phyloP scores from a whole-genome alignment of 352 stramenopile species.

The Phytophthora podocarpi region DNA sequence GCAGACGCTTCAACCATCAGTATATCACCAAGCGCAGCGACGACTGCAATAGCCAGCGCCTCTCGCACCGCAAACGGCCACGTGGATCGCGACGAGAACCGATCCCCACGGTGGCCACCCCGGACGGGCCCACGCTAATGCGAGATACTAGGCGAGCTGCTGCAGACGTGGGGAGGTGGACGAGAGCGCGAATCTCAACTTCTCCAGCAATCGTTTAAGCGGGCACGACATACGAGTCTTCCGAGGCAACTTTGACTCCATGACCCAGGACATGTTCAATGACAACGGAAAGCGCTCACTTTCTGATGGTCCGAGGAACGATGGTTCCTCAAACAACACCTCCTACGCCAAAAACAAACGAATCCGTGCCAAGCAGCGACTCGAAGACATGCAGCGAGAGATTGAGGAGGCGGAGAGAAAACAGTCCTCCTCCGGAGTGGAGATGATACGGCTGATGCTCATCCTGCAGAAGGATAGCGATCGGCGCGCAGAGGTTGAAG shows the following conservation, averaged over 20 bases:
- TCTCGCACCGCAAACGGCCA: neutral
- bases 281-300: neutral
- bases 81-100: neutral
- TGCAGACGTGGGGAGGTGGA: neutral
- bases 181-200: neutral
- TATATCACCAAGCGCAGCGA: no score
- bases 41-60: no score
- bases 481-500: neutral
- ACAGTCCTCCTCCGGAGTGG: neutral
- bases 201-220: neutral
- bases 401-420: neutral
- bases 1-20: no score
- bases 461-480: conserved; percentile 7
- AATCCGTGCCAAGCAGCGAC: neutral
- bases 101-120: neutral
- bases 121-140: neutral
- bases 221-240: neutral
- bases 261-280: neutral
- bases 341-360: neutral
- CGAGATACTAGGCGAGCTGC: neutral
- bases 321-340: neutral
- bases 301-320: neutral
- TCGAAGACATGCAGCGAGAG: neutral
- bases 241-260: neutral
- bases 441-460: conserved; percentile 1